phyloP scores from a whole-genome alignment of 1,284 basidiomycete genomes.

The Rhodotorula sp. region DNA sequence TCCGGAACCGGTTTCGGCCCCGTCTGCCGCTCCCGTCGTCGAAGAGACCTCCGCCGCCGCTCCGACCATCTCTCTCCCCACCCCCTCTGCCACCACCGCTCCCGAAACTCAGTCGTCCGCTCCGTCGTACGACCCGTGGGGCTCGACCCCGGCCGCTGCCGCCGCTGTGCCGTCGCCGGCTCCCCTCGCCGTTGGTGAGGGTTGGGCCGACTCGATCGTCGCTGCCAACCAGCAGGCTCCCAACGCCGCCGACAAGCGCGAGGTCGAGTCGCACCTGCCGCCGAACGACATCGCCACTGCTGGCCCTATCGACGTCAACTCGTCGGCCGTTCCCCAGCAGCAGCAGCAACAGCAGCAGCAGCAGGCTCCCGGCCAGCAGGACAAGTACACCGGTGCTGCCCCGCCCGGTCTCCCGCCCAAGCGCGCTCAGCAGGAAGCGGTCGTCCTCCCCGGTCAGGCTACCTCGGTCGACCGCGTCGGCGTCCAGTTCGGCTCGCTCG shows the following conservation, averaged over 20 bases:
- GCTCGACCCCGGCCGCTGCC: conserved; percentile 47
- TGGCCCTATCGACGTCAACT: conserved; percentile 42
- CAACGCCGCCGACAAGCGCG: conserved; percentile 26
- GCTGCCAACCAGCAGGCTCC: conserved; percentile 22
- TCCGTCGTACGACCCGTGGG: conserved; percentile 45
- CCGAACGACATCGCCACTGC: conserved; percentile 42
- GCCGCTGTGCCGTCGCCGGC: conserved; percentile 29
- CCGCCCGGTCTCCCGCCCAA: conserved; percentile 34
- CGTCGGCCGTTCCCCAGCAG: conserved; percentile 4
- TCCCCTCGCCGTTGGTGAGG: conserved; percentile 42
- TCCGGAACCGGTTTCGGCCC: conserved; percentile 14
- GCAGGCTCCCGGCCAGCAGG: conserved; percentile 12
- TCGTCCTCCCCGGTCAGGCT: conserved; percentile 34
- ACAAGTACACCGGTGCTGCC: conserved; percentile 30
- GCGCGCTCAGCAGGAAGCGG: conserved; percentile 41
- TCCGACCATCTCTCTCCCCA: conserved; percentile 29
- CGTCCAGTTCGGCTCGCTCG: conserved; percentile 39
- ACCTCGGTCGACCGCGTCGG: conserved; percentile 24
- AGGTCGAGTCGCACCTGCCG: conserved; percentile 36
- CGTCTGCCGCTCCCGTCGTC: conserved; percentile 3
- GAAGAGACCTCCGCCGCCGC: conserved; percentile 13
- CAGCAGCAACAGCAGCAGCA: conserved; percentile 6
- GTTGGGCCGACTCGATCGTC: conserved; percentile 44
- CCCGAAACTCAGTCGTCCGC: conserved; percentile 18
- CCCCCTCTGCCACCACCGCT: conserved; percentile 7